A percentile compares a stretch with the other conserved stretches of the same genome.
Evolutionary conservation across 2,329 filamentous ascomycete species (phyloP).

Genomic region (Penicillium oxalicum): DNA sequence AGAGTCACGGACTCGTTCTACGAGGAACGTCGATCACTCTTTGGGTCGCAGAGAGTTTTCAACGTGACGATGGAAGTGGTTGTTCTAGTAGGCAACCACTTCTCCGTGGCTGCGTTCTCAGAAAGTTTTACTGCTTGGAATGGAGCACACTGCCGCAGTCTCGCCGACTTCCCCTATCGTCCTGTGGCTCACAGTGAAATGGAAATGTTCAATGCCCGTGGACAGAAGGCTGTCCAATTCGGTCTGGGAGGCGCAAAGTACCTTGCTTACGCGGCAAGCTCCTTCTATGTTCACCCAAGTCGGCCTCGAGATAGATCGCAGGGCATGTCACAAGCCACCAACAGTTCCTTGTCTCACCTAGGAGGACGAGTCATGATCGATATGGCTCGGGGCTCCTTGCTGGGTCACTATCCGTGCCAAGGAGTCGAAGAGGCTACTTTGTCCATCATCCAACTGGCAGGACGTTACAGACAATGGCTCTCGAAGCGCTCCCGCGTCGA

Average conservation of each 20-base stretch:
- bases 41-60: constrained; percentile 1
- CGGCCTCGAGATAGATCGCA: background rate
- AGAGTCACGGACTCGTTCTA: constrained; percentile 1
- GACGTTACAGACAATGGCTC: background rate
- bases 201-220: background rate
- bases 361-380: background rate
- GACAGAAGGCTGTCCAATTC: background rate
- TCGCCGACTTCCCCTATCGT: background rate
- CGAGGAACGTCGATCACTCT: background rate
- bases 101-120: background rate
- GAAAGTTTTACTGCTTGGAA: background rate
- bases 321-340: background rate
- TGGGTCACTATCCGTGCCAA: background rate
- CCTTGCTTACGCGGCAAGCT: background rate
- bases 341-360: background rate
- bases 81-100: constrained; percentile 1
- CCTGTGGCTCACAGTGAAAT: background rate
- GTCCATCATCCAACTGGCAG: background rate
- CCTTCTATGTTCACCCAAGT: background rate
- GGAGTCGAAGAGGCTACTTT: background rate
- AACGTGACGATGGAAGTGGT: constrained; percentile 1
- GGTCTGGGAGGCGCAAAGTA: background rate
- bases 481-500: background rate
- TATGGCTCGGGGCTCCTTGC: background rate
- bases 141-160: background rate